Evolutionary conservation across 345 rosid species (phyloP), one percentile per base, ranked within the genome.

Genomic region (Cardiospermum halicacabum): DNA sequence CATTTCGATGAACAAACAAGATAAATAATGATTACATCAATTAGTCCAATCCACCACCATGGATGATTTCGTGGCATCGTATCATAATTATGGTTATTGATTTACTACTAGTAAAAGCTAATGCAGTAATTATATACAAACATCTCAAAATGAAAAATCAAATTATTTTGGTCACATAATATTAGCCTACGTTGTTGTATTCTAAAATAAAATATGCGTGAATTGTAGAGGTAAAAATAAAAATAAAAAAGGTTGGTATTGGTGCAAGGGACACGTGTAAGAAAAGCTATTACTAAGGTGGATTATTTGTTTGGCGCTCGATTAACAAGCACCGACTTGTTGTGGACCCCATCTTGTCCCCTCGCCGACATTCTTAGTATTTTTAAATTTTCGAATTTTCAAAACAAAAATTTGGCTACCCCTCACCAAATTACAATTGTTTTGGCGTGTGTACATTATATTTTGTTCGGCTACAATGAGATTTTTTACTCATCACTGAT

Each of bases 321-420:
- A 55, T 22, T 49, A n/a, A 34, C 0, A 31, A 36, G 61, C 75
- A 64, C 68, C 76, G 71, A 68, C 76, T 59, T 1, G 1, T 7
- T 1, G 58, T 69, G 81, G 84, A 66, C 79, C 77, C 21, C 6
- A 27, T 40, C 70, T 1, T 56, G 77, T 55, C 64, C 56, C 75
- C 73, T 36, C 64, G 69, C 84, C 75, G 81, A 80, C 84, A 72
- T 56, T 58, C 32, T n/a, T 43, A n/a, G n/a, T n/a, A n/a, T n/a
- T n/a, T n/a, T n/a, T n/a, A 34, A 34, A 3, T 43, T 47, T 47
- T 47, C 51, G 19, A 47, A 47, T 6, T 47, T 47, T 21, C 15
- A n/a, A n/a, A n/a, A n/a, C n/a, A n/a, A n/a, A n/a, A n/a, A n/a
- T n/a, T n/a, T n/a, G n/a, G n/a, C n/a, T n/a, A n/a, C n/a, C n/a